A percentile compares a stretch with the other conserved stretches of the same genome.
Evolutionary conservation across 768 basidiomycete genomes (phyloP).

Genomic region (Inosperma sp.): DNA sequence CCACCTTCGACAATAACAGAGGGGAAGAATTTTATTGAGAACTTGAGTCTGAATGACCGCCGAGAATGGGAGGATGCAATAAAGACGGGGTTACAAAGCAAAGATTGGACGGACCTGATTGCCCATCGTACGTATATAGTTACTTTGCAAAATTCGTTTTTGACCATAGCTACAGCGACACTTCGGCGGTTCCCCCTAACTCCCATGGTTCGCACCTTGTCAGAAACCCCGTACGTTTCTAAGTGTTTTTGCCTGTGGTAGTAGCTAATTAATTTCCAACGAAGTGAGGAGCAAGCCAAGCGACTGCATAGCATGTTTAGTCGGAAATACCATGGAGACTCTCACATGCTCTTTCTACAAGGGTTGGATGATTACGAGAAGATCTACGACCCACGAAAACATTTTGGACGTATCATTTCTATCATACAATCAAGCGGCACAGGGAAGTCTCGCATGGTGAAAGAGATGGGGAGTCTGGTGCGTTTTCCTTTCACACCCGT

Average conservation of each 20-base stretch:
- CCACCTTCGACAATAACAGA: background rate
- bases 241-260: background rate
- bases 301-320: too few relatives aligned
- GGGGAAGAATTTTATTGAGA: background rate
- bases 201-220: background rate
- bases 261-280: background rate
- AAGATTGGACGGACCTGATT: background rate
- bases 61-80: background rate
- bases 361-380: too few relatives aligned
- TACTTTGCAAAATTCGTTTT: background rate
- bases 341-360: background rate
- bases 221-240: background rate
- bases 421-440: too few relatives aligned
- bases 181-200: background rate
- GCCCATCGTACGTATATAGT: slow-evolving; percentile 1
- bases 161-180: background rate
- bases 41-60: background rate
- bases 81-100: background rate
- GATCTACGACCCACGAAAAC: too few relatives aligned
- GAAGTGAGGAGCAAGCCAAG: background rate
- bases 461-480: too few relatives aligned
- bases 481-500: background rate
- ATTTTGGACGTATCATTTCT: too few relatives aligned
- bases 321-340: background rate
- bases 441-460: too few relatives aligned